Conservation (phyloP, 2,329 filamentous ascomycete genomes). For the Penicillium sp. region DNA sequence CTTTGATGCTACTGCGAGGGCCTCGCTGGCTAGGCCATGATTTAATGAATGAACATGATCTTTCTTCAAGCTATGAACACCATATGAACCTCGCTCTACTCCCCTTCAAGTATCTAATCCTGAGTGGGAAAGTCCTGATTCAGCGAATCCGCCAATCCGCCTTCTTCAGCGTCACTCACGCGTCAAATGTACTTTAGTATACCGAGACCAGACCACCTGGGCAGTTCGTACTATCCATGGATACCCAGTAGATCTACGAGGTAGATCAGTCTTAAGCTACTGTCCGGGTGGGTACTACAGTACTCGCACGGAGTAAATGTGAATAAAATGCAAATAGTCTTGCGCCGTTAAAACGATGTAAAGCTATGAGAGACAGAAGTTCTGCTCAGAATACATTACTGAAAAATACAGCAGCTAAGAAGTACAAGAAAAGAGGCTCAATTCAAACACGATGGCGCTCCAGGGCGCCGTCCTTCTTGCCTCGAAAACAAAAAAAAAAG, state of each 20-base stretch:
- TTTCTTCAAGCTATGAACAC: not conserved
- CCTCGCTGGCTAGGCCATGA: conserved; percentile 12
- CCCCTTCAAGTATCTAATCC: too few species aligned
- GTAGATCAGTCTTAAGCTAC: not conserved
- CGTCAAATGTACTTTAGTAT: too few species aligned
- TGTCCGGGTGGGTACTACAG: not conserved
- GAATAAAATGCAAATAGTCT: not conserved
- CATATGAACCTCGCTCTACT: not conserved
- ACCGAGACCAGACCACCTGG: not conserved
- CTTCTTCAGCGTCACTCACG: not conserved
- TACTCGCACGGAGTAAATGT: not conserved
- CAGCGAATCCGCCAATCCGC: not conserved
- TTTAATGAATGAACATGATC: conserved; percentile 20
- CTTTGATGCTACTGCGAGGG: conserved; percentile 1
- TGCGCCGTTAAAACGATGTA: not conserved
- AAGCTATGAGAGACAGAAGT: not conserved
- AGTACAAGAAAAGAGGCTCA: conserved; percentile 1
- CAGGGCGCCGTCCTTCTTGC: conserved; percentile 1
- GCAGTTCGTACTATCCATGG: not conserved
- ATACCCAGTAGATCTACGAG: too few species aligned
- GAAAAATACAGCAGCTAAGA: not conserved
- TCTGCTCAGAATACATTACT: not conserved
- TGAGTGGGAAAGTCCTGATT: not conserved
- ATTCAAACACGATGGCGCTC: not conserved
- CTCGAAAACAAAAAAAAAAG: conserved; percentile 2